These are phyloP conservation scores for Cordyceps farinosa DNA, from an alignment of 2,329 filamentous ascomycete genomes.

Conservation along the genomic window DNA sequence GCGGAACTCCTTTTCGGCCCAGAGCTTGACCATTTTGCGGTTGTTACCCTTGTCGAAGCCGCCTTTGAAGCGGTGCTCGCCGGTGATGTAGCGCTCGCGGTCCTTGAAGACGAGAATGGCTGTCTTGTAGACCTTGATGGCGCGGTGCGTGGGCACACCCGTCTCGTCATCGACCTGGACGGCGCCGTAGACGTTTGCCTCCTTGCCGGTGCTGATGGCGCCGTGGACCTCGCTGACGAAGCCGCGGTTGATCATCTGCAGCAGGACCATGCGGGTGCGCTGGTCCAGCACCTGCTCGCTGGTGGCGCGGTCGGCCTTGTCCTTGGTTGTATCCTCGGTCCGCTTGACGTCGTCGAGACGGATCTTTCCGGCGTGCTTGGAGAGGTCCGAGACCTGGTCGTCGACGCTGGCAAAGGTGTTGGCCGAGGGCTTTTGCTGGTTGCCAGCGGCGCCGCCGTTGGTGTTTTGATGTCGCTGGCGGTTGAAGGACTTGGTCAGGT, in stretches of 20 bases:
- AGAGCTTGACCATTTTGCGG: conserved; percentile 95
- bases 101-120: conserved; percentile 98
- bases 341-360: conserved; percentile 66
- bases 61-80: conserved; percentile 85
- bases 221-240: conserved; percentile 90
- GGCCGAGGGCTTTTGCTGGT: conserved; percentile 72
- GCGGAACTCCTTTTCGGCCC: conserved; percentile 98
- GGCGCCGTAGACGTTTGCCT: conserved; percentile 96
- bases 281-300: conserved; percentile 93
- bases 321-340: conserved; percentile 58
- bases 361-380: conserved; percentile 82
- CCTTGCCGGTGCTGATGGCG: conserved; percentile 93
- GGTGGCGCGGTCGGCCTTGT: conserved; percentile 90
- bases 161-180: conserved; percentile 58
- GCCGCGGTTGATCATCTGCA: conserved; percentile 93
- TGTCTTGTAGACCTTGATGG: conserved; percentile 99
- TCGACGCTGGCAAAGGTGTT: conserved; percentile 79
- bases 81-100: conserved; percentile 89
- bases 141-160: conserved; percentile 64
- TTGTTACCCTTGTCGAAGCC: conserved; percentile 95
- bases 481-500: conserved; percentile 86
- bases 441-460: conserved; percentile 47
- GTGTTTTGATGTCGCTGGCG: conserved; percentile 68
- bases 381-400: conserved; percentile 81
- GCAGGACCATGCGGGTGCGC: conserved; percentile 87